These are phyloP conservation scores for Kazachstania bromeliacearum DNA, from an alignment of 805 yeast species.

Conservation along the genomic window DNA sequence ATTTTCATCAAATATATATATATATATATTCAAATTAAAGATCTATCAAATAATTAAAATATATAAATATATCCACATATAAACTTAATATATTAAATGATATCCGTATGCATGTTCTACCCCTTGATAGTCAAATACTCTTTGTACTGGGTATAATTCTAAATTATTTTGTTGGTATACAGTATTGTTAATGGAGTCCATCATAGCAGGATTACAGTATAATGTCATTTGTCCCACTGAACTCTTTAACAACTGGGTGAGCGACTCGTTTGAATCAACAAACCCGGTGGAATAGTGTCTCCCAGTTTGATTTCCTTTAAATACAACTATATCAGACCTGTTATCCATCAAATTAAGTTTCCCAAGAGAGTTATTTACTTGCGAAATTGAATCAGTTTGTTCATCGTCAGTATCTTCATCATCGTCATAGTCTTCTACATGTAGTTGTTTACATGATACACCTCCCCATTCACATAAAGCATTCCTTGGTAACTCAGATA, in stretches of 20 bases:
- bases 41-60: too few species aligned
- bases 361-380: neutral
- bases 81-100: constrained; percentile 6
- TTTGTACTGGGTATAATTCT: constrained; percentile 21
- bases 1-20: too few species aligned
- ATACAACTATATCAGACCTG: too few species aligned
- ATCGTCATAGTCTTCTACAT: constrained; percentile 33
- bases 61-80: too few species aligned
- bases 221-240: neutral
- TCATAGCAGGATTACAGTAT: neutral
- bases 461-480: constrained; percentile 77
- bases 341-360: too few species aligned
- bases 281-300: constrained; percentile 17
- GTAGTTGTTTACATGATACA: constrained; percentile 34
- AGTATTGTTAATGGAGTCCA: neutral
- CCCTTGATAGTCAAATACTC: constrained; percentile 22
- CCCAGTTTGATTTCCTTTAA: neutral
- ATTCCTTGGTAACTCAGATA: constrained; percentile 48
- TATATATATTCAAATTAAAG: too few species aligned
- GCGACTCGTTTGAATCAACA: constrained; percentile 4
- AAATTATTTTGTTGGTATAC: constrained; percentile 3
- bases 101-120: constrained; percentile 12
- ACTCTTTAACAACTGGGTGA: neutral
- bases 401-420: constrained; percentile 30
- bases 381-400: neutral